Base-by-base conservation (phyloP, 2,329 filamentous ascomycete species). In the Neofusicoccum parvum region DNA sequence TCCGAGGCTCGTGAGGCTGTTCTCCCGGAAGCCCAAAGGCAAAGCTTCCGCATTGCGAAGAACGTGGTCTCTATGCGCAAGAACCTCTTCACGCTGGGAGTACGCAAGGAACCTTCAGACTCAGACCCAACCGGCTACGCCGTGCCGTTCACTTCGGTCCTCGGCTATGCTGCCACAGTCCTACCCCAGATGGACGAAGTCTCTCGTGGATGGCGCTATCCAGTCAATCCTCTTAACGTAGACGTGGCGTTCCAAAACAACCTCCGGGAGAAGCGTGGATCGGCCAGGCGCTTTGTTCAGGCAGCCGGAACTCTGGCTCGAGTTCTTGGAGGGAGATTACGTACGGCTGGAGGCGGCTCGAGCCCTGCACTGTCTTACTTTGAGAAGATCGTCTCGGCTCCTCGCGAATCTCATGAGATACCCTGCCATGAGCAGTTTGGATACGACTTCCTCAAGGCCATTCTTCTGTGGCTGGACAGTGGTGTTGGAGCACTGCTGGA, bases 391-490 rank as follows among this genome's bases (percentile, higher is more conserved):
- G 75, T 74, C 48, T 81, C 81, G 17, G 81, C 83, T 1, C 75
- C 77, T 3, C 71, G 72, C 14, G 77, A 80, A 49, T 69, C 75
- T 9, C 69, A 71, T 6, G 62, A 66, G 9, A 49, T 77, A 10
- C 71, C 74, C 15, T 71, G 66, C 7, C 76, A 80, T 20, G 81
- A 86, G 50, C 82, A 83, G 14, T 89, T 89, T 71, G 81, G 81
- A n/a, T 88, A 88, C 69, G 87, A 89, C 68, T 89, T 90, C 69
- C 70, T 89, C 32, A 88, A 86, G 72, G 86, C 87, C 1, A 87
- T 89, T 49, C 71, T 88, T 2, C 78, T 89, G 1, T 90, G 87
- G 85, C 75, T 89, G 2, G 85, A 87, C 64, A 86, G 85, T 39
- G 87, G 87, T 10, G 77, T 85, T 14, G 78, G 81, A 9, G 81